Conservation (phyloP, 129 eudicot genomes). For the Apium graveolens region DNA sequence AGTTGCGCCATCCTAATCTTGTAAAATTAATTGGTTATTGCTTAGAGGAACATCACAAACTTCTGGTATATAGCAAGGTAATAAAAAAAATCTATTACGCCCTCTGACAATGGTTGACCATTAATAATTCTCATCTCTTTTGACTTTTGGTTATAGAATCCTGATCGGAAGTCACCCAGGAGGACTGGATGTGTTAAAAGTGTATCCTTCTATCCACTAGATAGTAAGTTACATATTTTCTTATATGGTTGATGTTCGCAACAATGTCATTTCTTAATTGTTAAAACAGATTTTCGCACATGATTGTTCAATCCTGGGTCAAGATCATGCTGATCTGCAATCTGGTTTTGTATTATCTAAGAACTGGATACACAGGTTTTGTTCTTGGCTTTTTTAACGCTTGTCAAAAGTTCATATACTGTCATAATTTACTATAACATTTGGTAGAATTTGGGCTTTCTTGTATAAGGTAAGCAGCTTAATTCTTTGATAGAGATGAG, state of each 20-base stretch:
- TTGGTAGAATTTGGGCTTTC: neutral
- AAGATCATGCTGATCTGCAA: conserved; percentile 41
- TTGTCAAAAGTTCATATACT: neutral
- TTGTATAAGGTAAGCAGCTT: neutral
- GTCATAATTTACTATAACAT: neutral
- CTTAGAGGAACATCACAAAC: conserved; percentile 84
- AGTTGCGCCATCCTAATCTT: conserved; percentile 79
- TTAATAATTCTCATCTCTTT: conserved; percentile 6
- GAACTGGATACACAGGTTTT: conserved; percentile 63
- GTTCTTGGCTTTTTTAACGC: neutral
- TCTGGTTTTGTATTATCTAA: conserved; percentile 48
- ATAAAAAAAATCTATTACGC: neutral
- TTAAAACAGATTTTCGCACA: conserved; percentile 42
- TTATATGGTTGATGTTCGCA: neutral
- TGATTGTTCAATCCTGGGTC: conserved; percentile 46
- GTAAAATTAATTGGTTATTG: conserved; percentile 76
- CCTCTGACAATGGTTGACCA: neutral
- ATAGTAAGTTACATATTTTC: neutral
- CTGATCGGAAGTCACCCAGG: conserved; percentile 52
- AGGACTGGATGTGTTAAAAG: conserved; percentile 37
- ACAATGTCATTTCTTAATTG: conserved; percentile 22
- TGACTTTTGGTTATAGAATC: conserved; percentile 42
- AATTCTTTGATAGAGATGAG: neutral
- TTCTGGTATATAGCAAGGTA: conserved; percentile 89
- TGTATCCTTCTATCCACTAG: conserved; percentile 31